Conservation (phyloP, 148 eudicot genomes). For the Vaccinium vitisidaea region DNA sequence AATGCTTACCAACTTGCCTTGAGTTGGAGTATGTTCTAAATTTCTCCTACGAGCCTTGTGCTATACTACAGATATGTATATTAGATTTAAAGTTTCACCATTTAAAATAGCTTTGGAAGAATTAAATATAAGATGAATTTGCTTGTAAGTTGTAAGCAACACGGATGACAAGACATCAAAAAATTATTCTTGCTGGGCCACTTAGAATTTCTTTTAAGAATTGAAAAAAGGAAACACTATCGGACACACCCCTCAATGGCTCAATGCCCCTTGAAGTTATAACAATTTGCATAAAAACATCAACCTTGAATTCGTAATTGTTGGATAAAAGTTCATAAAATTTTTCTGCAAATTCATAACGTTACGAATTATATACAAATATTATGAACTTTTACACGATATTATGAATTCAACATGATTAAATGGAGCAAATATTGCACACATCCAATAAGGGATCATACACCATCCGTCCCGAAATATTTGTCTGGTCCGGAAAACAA, state of each 20-base stretch:
- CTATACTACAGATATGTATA: too few species aligned
- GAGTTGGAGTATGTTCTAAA: too few species aligned
- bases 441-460: background rate
- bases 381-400: background rate
- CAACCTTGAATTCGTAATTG: too few species aligned
- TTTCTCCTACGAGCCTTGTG: too few species aligned
- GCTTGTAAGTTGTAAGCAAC: slow-evolving; percentile 11
- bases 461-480: too few species aligned
- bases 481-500: too few species aligned
- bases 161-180: background rate
- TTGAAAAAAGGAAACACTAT: too few species aligned
- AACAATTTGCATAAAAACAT: too few species aligned
- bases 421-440: background rate
- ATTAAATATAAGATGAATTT: background rate
- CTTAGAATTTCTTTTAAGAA: background rate
- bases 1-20: too few species aligned
- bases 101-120: background rate
- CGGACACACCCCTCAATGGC: background rate
- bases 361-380: background rate
- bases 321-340: too few species aligned
- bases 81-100: background rate
- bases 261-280: background rate
- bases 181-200: background rate
- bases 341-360: too few species aligned
- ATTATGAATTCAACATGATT: background rate